Conservation (phyloP, 345 rosid genomes). For the Euphorbia lathyris region DNA sequence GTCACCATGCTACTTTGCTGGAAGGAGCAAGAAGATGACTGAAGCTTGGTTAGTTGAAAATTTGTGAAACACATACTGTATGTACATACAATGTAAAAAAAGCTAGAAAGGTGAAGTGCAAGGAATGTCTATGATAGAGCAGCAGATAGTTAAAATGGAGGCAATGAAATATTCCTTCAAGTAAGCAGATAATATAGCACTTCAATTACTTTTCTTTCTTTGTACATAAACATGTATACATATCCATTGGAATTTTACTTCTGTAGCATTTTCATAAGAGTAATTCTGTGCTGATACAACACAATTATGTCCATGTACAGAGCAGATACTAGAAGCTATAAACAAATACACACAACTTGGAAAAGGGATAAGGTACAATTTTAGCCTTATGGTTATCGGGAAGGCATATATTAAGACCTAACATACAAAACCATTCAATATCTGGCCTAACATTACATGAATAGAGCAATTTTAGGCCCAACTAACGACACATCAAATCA, state of each 20-base stretch:
- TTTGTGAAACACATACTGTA: not conserved
- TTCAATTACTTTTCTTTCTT: not conserved
- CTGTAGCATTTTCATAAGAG: not conserved
- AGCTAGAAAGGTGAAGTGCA: not conserved
- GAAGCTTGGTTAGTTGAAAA: slow-evolving; percentile 10
- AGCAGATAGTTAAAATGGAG: not conserved
- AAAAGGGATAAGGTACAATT: not conserved
- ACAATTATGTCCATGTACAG: not conserved
- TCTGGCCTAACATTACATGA: too few species aligned
- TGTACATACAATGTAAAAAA: not conserved
- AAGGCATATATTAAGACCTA: too few species aligned
- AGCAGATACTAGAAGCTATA: not conserved
- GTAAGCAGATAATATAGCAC: not conserved
- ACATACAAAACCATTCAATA: too few species aligned
- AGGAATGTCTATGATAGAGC: not conserved
- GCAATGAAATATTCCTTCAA: not conserved
- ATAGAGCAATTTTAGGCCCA: too few species aligned
- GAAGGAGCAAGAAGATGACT: slow-evolving; percentile 51
- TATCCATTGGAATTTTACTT: not conserved
- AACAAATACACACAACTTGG: not conserved
- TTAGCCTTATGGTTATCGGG: too few species aligned
- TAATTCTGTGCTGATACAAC: not conserved
- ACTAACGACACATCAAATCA: too few species aligned
- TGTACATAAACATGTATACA: not conserved
- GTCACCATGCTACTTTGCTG: slow-evolving; percentile 69